Conservation (phyloP, 1,284 basidiomycete species). For the Microbotryum scabiosae region DNA sequence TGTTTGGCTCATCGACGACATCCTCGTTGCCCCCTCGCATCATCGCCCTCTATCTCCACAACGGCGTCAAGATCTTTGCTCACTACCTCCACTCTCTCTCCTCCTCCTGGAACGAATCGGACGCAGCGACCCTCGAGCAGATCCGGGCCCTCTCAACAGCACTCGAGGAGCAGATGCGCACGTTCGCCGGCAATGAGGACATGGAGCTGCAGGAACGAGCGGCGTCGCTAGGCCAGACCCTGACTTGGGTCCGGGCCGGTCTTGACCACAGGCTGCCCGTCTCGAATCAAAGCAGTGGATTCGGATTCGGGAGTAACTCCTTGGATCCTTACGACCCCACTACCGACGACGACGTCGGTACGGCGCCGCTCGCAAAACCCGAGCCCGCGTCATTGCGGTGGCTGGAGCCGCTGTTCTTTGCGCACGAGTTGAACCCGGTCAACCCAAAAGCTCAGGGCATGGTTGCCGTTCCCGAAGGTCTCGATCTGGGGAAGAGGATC, state of each 20-base stretch:
- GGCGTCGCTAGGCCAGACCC: constrained; percentile 13
- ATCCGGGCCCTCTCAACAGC: constrained; percentile 22
- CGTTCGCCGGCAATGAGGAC: constrained; percentile 40
- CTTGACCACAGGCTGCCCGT: constrained; percentile 18
- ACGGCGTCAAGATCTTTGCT: constrained; percentile 77
- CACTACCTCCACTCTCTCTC: constrained; percentile 68
- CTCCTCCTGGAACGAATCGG: constrained; percentile 62
- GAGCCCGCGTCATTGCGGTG: constrained; percentile 78
- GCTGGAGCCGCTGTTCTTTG: constrained; percentile 68
- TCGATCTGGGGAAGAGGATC: constrained; percentile 79
- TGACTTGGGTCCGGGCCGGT: constrained; percentile 18
- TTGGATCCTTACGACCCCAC: constrained; percentile 3
- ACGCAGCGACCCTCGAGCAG: constrained; percentile 34
- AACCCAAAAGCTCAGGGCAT: constrained; percentile 68
- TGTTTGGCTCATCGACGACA: constrained; percentile 53
- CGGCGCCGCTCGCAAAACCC: no score
- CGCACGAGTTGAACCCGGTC: constrained; percentile 78
- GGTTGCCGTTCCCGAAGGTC: constrained; percentile 68
- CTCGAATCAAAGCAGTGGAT: not conserved
- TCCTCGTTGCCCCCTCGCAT: constrained; percentile 53
- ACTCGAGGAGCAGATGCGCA: constrained; percentile 24
- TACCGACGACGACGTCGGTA: constrained; percentile 12
- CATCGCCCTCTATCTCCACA: constrained; percentile 69
- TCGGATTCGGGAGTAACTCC: not conserved
- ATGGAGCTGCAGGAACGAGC: constrained; percentile 81